phyloP scores from a whole-genome alignment of 345 rosid genomes.

The Hypericum perforatum region DNA sequence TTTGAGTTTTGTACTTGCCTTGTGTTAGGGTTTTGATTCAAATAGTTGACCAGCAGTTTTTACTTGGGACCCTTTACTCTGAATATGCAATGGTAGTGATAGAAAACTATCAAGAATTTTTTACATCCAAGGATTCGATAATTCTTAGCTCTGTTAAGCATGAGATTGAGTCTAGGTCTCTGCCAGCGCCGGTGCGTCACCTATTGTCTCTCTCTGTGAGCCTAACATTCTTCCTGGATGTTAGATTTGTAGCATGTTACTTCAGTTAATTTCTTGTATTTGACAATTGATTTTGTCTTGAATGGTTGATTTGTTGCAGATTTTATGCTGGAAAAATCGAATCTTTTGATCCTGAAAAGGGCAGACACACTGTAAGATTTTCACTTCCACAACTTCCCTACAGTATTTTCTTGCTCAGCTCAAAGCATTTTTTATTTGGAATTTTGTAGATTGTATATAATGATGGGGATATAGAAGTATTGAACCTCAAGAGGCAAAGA shows the following conservation, averaged over 20 bases:
- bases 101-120: no score
- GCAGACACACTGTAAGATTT: conserved; percentile 65
- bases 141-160: no score
- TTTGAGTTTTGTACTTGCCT: no score
- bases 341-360: conserved; percentile 48
- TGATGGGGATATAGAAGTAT: conserved; percentile 70
- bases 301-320: conserved; percentile 35
- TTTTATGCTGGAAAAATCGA: conserved; percentile 60
- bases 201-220: not conserved
- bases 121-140: no score
- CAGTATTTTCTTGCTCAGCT: not conserved
- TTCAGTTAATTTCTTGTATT: not conserved
- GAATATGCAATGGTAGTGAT: no score
- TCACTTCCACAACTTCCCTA: not conserved
- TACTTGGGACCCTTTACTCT: no score
- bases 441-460: conserved; percentile 48
- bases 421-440: conserved; percentile 3
- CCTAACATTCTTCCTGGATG: not conserved
- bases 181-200: no score
- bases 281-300: conserved; percentile 11
- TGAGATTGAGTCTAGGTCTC: no score
- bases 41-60: no score
- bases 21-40: no score
- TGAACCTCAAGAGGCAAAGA: conserved; percentile 49
- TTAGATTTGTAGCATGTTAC: not conserved